Conservation (phyloP, 495 filamentous ascomycete genomes). For the Hyaloscypha finlandica region DNA sequence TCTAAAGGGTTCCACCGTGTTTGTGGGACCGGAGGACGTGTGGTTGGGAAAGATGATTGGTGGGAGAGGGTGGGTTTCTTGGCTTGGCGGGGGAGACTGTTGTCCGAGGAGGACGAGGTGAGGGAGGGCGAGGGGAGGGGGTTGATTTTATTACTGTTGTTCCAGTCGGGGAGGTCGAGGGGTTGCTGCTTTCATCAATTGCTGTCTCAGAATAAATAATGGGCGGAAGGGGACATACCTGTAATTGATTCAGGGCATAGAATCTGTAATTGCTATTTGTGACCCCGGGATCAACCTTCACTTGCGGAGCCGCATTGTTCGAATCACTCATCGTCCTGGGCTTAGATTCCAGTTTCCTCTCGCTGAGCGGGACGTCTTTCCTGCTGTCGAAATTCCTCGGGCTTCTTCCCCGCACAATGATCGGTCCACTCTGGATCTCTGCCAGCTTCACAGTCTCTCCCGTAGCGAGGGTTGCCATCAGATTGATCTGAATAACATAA, state of each 20-base stretch:
- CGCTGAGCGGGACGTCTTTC: conserved; percentile 64
- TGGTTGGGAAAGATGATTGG: conserved; percentile 25
- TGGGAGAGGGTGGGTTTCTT: conserved; percentile 31
- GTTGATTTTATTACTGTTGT: conserved; percentile 1
- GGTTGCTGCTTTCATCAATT: conserved; percentile 21
- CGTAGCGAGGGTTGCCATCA: conserved; percentile 60
- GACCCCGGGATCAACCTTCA: conserved; percentile 31
- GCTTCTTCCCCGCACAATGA: conserved; percentile 69
- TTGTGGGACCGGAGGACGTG: conserved; percentile 30
- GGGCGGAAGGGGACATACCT: conserved; percentile 13
- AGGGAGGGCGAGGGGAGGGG: conserved; percentile 6
- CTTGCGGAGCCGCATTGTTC: conserved; percentile 6
- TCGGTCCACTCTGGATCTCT: conserved; percentile 64
- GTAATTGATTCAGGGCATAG: conserved; percentile 28
- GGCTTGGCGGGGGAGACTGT: conserved; percentile 23
- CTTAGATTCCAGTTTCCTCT: conserved; percentile 40
- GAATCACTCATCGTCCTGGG: conserved; percentile 29
- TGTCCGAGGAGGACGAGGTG: not conserved
- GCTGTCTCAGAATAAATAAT: not conserved
- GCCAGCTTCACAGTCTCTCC: conserved; percentile 58
- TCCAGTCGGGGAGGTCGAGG: conserved; percentile 31
- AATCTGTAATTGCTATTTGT: conserved; percentile 27
- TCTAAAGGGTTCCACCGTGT: conserved; percentile 29
- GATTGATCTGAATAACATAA: conserved; percentile 65
- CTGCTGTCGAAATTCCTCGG: conserved; percentile 70